These are phyloP conservation scores for Apiospora pterosperma DNA, from an alignment of 2,329 filamentous ascomycete species.

Conservation along the genomic window DNA sequence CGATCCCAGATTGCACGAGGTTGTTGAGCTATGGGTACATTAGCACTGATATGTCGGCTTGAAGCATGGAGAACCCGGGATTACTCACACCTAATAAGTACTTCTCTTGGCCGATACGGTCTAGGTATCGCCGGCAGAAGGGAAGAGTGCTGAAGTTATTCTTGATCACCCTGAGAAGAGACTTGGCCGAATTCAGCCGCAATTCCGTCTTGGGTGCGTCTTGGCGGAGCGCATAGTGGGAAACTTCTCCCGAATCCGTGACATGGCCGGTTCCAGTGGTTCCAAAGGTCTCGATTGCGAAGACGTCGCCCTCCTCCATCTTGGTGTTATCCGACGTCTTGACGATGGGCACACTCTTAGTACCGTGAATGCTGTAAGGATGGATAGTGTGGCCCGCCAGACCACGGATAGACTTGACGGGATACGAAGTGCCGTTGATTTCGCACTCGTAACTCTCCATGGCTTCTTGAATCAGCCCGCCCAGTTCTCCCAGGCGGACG, in stretches of 20 bases:
- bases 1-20: conserved; percentile 76
- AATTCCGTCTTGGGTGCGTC: conserved; percentile 76
- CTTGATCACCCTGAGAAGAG: conserved; percentile 81
- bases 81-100: conserved; percentile 78
- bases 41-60: conserved; percentile 14
- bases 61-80: background rate
- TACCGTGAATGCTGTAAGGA: conserved; percentile 86
- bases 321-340: conserved; percentile 85
- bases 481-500: conserved; percentile 81
- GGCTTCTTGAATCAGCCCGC: conserved; percentile 78
- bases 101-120: conserved; percentile 88
- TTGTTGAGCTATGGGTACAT: conserved; percentile 67
- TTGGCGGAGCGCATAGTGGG: conserved; percentile 76
- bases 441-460: conserved; percentile 94
- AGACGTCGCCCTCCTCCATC: conserved; percentile 97
- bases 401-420: conserved; percentile 82
- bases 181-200: conserved; percentile 77
- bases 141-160: conserved; percentile 95
- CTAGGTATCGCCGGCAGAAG: conserved; percentile 86
- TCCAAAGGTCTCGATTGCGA: conserved; percentile 94
- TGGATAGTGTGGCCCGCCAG: conserved; percentile 88
- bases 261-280: conserved; percentile 90
- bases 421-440: conserved; percentile 72
- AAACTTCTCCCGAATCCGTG: conserved; percentile 82
- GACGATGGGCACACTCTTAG: conserved; percentile 91